Percentiles rank a stretch among this genome's conserved stretches.
phyloP scores from a whole-genome alignment of 208 protist species.

The Leishmania mexicana region DNA sequence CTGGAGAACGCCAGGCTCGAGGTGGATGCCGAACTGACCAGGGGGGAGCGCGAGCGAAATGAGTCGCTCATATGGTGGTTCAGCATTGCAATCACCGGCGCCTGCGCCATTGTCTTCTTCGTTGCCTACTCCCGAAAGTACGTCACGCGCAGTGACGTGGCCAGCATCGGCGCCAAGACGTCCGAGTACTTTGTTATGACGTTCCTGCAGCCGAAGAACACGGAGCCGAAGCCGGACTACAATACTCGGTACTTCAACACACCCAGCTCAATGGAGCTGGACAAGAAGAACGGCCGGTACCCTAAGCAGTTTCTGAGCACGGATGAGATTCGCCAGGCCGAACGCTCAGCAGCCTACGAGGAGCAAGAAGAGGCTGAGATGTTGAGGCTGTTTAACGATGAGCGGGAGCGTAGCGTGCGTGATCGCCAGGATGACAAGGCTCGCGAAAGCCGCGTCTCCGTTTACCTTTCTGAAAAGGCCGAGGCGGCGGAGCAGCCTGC shows the following conservation, averaged over 20 bases:
- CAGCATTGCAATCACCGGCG: conserved; percentile 47
- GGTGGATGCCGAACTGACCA: conserved; percentile 65
- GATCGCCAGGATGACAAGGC: conserved; percentile 19
- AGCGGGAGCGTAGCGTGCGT: conserved; percentile 46
- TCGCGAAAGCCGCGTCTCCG: conserved; percentile 54
- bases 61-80: conserved; percentile 60
- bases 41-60: conserved; percentile 25
- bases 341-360: conserved; percentile 50
- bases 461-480: conserved; percentile 63
- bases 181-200: conserved; percentile 75
- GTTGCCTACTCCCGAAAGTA: conserved; percentile 60
- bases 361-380: conserved; percentile 65
- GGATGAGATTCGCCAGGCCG: conserved; percentile 32
- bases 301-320: conserved; percentile 35
- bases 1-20: conserved; percentile 65
- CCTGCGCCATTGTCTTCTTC: conserved; percentile 48
- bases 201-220: conserved; percentile 76
- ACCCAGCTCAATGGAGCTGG: conserved; percentile 74
- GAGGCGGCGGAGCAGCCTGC: conserved; percentile 25
- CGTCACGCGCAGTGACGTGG: conserved; percentile 61
- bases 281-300: conserved; percentile 46
- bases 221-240: conserved; percentile 84
- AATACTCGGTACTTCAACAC: conserved; percentile 78
- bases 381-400: conserved; percentile 80
- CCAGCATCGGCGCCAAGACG: conserved; percentile 60